A percentile compares a stretch with the other conserved stretches of the same genome.
phyloP scores from a whole-genome alignment of 139 green algal species.

The Micractinium sp. region DNA sequence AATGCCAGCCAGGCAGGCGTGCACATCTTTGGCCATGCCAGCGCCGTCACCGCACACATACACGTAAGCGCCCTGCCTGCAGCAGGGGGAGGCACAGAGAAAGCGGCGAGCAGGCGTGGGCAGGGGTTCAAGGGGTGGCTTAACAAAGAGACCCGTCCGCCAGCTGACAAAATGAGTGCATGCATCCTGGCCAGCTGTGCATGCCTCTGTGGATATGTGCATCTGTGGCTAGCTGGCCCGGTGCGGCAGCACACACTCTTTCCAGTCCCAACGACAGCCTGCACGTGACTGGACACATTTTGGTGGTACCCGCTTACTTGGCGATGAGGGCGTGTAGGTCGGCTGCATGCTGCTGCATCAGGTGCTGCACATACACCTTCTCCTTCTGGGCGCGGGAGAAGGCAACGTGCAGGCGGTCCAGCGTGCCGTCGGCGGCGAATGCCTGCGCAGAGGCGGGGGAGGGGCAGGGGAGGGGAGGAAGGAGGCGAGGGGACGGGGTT shows the following conservation, averaged over 20 bases:
- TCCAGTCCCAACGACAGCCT: no score
- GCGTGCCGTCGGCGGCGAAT: slow-evolving; percentile 71
- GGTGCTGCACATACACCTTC: slow-evolving; percentile 92
- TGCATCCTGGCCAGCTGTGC: no score
- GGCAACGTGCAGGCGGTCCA: slow-evolving; percentile 78
- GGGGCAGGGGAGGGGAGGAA: not conserved
- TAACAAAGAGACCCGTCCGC: no score
- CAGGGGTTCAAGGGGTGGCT: no score
- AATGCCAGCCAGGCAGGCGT: slow-evolving; percentile 72
- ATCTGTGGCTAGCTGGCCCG: no score
- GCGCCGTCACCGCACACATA: slow-evolving; percentile 91
- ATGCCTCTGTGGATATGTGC: no score
- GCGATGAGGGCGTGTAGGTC: slow-evolving; percentile 55
- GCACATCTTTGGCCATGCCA: slow-evolving; percentile 94
- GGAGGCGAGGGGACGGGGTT: not conserved
- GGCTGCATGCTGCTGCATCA: slow-evolving; percentile 66
- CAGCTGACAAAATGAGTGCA: no score
- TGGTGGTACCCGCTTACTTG: not conserved
- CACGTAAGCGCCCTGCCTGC: slow-evolving; percentile 64
- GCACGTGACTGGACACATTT: no score
- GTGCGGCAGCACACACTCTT: no score
- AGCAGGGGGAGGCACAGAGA: slow-evolving; percentile 8
- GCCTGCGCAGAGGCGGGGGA: slow-evolving; percentile 21
- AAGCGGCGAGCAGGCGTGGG: not conserved
- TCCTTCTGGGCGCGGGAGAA: slow-evolving; percentile 71